Evolutionary conservation across 306 rosid genomes (phyloP), one percentile per base, ranked within the genome.

Genomic region (Glycine soja): DNA sequence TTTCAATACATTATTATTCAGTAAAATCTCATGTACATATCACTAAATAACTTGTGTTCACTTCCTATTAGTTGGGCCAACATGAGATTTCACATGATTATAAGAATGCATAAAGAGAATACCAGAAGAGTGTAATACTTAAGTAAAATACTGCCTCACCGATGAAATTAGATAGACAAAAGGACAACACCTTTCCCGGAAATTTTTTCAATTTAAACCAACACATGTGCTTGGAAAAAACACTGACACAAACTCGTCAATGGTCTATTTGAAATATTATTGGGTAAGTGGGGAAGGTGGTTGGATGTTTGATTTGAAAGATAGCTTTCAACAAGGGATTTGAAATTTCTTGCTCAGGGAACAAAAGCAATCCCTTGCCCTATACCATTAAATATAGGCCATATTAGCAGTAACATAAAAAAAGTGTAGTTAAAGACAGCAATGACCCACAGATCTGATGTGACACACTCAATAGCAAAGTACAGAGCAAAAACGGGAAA

Each of bases 391-490:
- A 24, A 24, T 24, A 24, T 24, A 24, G 1, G 30, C 30, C 30
- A 24, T 24, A 0, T 24, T 24, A 24, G 30, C 30, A 2, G 30
- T 24, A 24, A 24, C 30, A 69, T 36, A 8, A 68, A 45, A 70
- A 47, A 46, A 10, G 6, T 11, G 56, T 7, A 70, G 42, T 69
- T 69, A 46, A 45, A 48, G 75, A 70, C 18, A 46, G 24, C 43
- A 24, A 19, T 70, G 75, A 19, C 18, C 74, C 42, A 69, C 74
- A 47, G 18, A 70, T 46, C 42, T 46, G 74, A 70, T 47, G 75
- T 47, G 43, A 70, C 75, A 70, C 57, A 70, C 57, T 19, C 57
- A 46, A 11, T 46, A 47, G 12, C 42, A 66, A 13, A 64, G 16
- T 34, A 63, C 40, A 61, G 42, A 61, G 5, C 67, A 61, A 34